Conservation (phyloP, 495 filamentous ascomycete species). For the Aspergillus avenaceus region DNA sequence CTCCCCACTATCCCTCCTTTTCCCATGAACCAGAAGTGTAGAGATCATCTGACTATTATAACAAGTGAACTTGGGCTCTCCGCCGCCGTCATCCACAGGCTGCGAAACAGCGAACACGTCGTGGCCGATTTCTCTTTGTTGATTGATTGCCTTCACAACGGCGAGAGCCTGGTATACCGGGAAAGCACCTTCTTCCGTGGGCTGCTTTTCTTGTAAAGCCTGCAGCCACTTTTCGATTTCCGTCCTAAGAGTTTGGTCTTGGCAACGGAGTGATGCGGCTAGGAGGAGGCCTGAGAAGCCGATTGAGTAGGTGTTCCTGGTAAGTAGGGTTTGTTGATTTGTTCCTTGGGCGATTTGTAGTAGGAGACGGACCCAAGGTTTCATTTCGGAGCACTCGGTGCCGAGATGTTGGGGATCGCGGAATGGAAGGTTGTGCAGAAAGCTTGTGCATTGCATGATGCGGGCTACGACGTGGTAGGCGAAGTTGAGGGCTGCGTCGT, state of each 20-base stretch:
- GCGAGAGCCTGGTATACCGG: conserved; percentile 24
- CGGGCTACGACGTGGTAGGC: conserved; percentile 24
- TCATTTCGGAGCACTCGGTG: conserved; percentile 8
- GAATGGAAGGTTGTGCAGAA: conserved; percentile 4
- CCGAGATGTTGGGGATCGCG: background rate
- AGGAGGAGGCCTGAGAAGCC: conserved; percentile 28
- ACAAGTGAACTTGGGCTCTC: conserved; percentile 19
- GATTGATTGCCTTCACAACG: conserved; percentile 20
- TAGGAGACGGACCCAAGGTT: conserved; percentile 16
- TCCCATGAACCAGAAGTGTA: conserved; percentile 20
- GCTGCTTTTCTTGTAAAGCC: conserved; percentile 9
- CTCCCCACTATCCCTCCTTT: no score
- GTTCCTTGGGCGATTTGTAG: conserved; percentile 20
- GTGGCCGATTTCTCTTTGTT: conserved; percentile 11
- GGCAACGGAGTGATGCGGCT: conserved; percentile 21
- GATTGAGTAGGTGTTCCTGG: conserved; percentile 26
- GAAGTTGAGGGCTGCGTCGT: conserved; percentile 26
- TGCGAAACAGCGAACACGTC: conserved; percentile 20
- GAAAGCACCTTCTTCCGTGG: conserved; percentile 26
- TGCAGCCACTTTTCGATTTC: conserved; percentile 23
- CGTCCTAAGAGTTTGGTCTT: conserved; percentile 9
- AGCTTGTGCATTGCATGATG: conserved; percentile 24
- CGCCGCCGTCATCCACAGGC: conserved; percentile 25
- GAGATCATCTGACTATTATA: conserved; percentile 31
- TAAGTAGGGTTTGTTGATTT: conserved; percentile 12